Conservation (phyloP, 163 green algal species). For the Volvox carteri region DNA sequence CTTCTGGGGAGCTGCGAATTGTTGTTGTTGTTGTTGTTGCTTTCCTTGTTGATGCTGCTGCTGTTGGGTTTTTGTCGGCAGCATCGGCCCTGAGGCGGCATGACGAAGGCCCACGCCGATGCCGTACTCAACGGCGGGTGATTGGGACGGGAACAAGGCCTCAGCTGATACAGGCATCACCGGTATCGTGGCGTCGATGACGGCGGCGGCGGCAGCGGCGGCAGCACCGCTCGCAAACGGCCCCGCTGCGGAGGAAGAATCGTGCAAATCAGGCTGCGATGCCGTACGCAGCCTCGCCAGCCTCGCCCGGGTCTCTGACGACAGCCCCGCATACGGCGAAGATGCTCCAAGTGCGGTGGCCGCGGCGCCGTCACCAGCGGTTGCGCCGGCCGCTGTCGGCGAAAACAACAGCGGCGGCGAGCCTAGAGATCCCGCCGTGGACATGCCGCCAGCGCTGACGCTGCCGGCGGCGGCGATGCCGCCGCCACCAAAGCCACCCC, state of each 20-base stretch:
- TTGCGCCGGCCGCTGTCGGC: neutral
- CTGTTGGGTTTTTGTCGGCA: neutral
- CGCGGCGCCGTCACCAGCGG: neutral
- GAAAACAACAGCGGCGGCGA: conserved; percentile 29
- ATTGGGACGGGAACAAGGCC: neutral
- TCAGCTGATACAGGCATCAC: neutral
- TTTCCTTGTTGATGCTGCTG: too few species aligned
- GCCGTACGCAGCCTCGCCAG: conserved; percentile 9
- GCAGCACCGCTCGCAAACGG: neutral
- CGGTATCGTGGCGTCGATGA: neutral
- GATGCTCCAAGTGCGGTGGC: neutral
- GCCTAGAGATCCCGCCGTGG: neutral
- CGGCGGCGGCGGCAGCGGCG: neutral
- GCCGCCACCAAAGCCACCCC: neutral
- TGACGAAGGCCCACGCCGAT: neutral
- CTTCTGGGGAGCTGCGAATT: neutral
- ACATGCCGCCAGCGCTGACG: conserved; percentile 4
- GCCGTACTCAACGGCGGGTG: neutral
- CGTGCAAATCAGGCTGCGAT: conserved; percentile 15
- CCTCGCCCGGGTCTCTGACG: conserved; percentile 45
- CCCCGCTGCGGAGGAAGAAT: neutral
- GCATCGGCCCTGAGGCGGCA: neutral
- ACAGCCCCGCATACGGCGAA: conserved; percentile 17
- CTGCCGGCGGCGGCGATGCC: neutral
- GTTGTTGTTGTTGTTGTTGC: too few species aligned